Evolutionary conservation across 805 yeast species (phyloP), one percentile per base, ranked within the genome.

Genomic region (Barnettozyma salicaria): DNA sequence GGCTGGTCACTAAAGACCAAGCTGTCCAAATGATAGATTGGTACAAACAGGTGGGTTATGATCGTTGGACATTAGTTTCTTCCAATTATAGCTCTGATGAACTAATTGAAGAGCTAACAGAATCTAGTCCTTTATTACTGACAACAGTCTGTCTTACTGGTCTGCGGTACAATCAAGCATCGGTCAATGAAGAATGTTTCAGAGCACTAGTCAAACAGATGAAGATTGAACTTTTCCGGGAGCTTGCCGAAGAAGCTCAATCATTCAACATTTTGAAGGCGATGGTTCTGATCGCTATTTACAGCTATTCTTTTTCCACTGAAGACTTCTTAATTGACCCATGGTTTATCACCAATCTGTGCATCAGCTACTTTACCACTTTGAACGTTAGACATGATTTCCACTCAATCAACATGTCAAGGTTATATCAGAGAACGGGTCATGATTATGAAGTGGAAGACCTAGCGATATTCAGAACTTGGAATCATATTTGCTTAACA

Each of bases 401-500:
- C 19, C 29, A 27, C 10, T 27, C 29, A 14, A 27, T 27, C n/a
- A 27, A 27, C n/a, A 4, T 27, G n/a, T 27, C 29, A 13, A 27
- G 17, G n/a, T 8, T 27, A 12, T 27, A 27, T 27, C 17, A 27
- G n/a, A 27, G 29, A 27, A 27, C 17, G 29, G 29, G 29, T 4
- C 17, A 13, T 16, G 29, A 27, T 9, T 6, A 7, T 4, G 68
- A 64, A 30, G 49, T 55, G 2, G 50, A 46, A 19, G 44, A 35
- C 27, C 22, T 78, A 26, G 72, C 84, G 1, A 62, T 75, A 4
- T 70, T 76, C 44, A 62, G 90, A 28, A 67, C 81, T 6, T 80
- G 84, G 74, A 83, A 82, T 55, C 87, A 80, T 44, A 61, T 83
- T 37, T 69, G 78, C 16, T 60, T 82, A 36, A 80, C 72, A 5